Base-by-base conservation (phyloP, 129 eudicot species). In the Centaurea solstitialis region DNA sequence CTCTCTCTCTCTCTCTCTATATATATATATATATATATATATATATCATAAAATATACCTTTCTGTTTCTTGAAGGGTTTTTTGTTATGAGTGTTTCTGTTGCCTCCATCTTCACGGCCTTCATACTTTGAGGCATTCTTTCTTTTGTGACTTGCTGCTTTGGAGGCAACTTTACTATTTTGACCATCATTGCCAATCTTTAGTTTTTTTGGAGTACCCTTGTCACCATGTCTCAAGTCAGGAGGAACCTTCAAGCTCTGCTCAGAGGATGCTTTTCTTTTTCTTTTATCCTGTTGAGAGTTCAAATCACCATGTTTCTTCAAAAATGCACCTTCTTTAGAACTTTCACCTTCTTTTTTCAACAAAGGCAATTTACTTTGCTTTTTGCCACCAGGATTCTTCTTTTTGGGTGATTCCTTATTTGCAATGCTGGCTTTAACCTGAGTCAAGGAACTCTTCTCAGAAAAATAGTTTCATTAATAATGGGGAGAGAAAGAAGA, bases 11-110 rank as follows among this genome's bases (percentile, higher is more conserved):
- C 30, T 26, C 30, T 26, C 30, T 26, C 30, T 26, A 1, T 26
- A 1, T 26, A 26, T 26, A 26, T 26, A 26, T 26, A 26, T 26
- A 26, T 26, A 26, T 26, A 26, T 26, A 26, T 26, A 26, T 26
- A 26, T 9, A 68, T 9, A 24, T 9, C 10, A 71, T 22, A 35
- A 22, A 71, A 15, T n/a, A 38, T 82, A 86, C 86, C 89, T 82
- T 68, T 83, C 8, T 73, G 82, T 71, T 82, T 86, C 85, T 86
- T 86, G 26, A 69, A 76, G 35, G 79, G 83, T 57, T 70, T 82
- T 80, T 76, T 83, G 75, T 72, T 80, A 21, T 41, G 76, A 47
- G 68, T 18, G 40, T 53, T 85, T 83, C 75, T 85, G 70, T 18
- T 57, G 28, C 82, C 85, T 73, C 82, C 64, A 43, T 61, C 80